phyloP scores from a whole-genome alignment of 2,329 filamentous ascomycete species.

The Pseudogymnoascus sp. region DNA sequence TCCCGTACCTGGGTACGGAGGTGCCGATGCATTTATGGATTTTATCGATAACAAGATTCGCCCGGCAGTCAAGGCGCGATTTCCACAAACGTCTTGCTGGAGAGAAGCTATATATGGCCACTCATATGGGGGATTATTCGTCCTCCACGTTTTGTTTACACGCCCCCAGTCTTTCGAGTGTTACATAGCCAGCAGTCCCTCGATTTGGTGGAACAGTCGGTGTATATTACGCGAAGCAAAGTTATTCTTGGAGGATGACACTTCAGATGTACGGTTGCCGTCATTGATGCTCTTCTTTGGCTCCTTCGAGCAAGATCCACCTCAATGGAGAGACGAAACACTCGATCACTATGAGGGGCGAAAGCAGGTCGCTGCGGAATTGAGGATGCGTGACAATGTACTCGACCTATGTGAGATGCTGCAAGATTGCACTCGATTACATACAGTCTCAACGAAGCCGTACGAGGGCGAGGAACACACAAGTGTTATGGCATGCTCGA shows the following conservation, averaged over 20 bases:
- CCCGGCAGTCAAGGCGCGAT: background rate
- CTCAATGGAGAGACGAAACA: background rate
- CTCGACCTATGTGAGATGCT: background rate
- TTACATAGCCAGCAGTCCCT: slow-evolving; percentile 1
- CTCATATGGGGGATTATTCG: background rate
- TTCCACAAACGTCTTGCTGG: slow-evolving; percentile 1
- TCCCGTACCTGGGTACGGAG: background rate
- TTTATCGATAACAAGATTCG: background rate
- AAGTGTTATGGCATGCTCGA: slow-evolving; percentile 1
- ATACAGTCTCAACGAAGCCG: background rate
- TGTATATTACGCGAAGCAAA: background rate
- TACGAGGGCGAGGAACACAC: slow-evolving; percentile 2
- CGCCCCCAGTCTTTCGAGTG: background rate
- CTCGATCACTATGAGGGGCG: background rate
- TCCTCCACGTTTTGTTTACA: background rate
- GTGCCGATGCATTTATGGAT: background rate
- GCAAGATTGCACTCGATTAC: background rate
- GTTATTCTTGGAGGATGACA: background rate
- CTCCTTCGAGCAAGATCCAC: background rate
- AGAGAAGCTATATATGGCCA: background rate
- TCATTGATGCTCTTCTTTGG: background rate
- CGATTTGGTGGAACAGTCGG: slow-evolving; percentile 1
- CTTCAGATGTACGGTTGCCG: background rate
- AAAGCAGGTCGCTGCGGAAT: background rate
- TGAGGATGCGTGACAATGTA: background rate